phyloP scores from a whole-genome alignment of 108 stramenopile species.

The Cafeteria roenbergensis region DNA sequence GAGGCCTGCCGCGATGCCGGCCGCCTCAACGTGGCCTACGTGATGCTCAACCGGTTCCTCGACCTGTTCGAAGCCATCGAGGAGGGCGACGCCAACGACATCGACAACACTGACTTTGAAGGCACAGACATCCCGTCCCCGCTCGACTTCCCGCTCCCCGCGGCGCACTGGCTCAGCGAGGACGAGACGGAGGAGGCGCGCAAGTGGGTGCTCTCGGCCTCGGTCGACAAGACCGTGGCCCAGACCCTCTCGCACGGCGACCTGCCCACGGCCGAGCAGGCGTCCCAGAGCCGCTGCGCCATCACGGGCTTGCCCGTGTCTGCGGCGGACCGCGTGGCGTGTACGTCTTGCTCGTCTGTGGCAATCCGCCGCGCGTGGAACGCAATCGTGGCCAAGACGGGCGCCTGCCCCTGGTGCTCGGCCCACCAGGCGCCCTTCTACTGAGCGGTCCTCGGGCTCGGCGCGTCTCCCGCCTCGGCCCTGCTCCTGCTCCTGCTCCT shows the following conservation, averaged over 20 bases:
- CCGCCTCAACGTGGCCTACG: slow-evolving; percentile 43
- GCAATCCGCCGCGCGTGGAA: slow-evolving; percentile 1
- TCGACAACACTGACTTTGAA: slow-evolving; percentile 48
- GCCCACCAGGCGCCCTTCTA: slow-evolving; percentile 11
- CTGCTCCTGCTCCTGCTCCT: too few relatives aligned
- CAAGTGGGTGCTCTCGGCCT: slow-evolving; percentile 47
- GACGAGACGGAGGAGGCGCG: slow-evolving; percentile 45
- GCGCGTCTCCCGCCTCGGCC: too few relatives aligned
- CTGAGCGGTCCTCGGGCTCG: too few relatives aligned
- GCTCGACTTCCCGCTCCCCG: slow-evolving; percentile 17
- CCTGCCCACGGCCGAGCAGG: slow-evolving; percentile 36
- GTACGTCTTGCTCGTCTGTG: not conserved
- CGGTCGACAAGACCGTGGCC: slow-evolving; percentile 46
- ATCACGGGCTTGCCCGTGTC: slow-evolving; percentile 36
- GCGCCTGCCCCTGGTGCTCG: slow-evolving; percentile 14
- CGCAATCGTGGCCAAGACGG: slow-evolving; percentile 3
- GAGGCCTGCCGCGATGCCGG: slow-evolving; percentile 26
- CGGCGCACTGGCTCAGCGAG: slow-evolving; percentile 26
- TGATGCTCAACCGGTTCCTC: slow-evolving; percentile 54
- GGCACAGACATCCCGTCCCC: slow-evolving; percentile 40
- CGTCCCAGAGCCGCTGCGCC: slow-evolving; percentile 33
- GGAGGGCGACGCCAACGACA: slow-evolving; percentile 28
- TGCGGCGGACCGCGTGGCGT: slow-evolving; percentile 11
- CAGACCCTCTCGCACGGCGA: slow-evolving; percentile 32
- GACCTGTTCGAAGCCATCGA: slow-evolving; percentile 58